Evolutionary conservation across 2,329 filamentous ascomycete species (phyloP).

Genomic region (Teratosphaeria nubilosa): DNA sequence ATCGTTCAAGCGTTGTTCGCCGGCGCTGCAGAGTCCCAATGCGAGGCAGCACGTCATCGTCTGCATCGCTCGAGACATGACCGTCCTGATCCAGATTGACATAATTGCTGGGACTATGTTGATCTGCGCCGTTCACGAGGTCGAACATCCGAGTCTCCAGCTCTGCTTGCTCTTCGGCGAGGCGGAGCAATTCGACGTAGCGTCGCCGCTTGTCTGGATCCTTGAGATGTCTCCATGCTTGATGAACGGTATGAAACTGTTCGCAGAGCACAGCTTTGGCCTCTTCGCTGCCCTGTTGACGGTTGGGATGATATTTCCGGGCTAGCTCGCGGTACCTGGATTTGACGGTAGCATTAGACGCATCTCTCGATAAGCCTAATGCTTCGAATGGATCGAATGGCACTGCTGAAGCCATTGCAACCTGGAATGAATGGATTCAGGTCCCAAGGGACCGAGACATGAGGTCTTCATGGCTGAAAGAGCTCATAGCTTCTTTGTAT

Average conservation of each 20-base stretch:
- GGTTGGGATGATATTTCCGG: slow-evolving; percentile 60
- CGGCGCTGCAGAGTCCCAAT: slow-evolving; percentile 12
- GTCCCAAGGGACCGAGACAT: slow-evolving; percentile 3
- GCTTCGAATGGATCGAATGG: slow-evolving; percentile 68
- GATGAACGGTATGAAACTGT: slow-evolving; percentile 22
- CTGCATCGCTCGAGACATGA: slow-evolving; percentile 24
- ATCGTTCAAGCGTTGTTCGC: slow-evolving; percentile 13
- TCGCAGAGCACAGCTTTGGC: slow-evolving; percentile 14
- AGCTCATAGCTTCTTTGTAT: slow-evolving; percentile 3
- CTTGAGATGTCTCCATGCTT: slow-evolving; percentile 21
- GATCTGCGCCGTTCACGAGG: slow-evolving; percentile 9
- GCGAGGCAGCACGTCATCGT: slow-evolving; percentile 21
- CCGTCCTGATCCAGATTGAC: slow-evolving; percentile 13
- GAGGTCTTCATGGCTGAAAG: not conserved
- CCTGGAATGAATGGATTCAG: not conserved
- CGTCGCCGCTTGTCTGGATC: slow-evolving; percentile 19
- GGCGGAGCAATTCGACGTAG: slow-evolving; percentile 19
- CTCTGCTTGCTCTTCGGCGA: slow-evolving; percentile 20
- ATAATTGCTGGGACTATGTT: slow-evolving; percentile 3
- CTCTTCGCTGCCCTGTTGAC: slow-evolving; percentile 43
- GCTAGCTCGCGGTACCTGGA: slow-evolving; percentile 83
- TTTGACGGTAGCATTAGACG: slow-evolving; percentile 72
- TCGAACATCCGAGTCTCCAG: slow-evolving; percentile 17
- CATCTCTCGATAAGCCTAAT: slow-evolving; percentile 59
- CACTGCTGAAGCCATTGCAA: slow-evolving; percentile 6